phyloP scores from a whole-genome alignment of 2,329 filamentous ascomycete genomes.

The Aspergillus fijiensis region DNA sequence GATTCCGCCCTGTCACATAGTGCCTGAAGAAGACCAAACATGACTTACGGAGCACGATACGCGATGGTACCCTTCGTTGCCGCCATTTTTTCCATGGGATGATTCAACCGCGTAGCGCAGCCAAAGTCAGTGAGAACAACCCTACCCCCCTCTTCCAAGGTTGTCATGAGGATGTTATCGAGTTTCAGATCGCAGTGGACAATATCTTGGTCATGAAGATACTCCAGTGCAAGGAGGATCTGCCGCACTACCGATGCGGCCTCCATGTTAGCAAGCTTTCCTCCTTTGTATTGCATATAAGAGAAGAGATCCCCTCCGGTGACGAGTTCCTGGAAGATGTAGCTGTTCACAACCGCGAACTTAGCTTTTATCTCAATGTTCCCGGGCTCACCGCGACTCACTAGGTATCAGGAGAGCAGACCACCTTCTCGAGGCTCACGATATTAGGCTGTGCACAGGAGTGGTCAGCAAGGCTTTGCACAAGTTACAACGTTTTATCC shows the following conservation, averaged over 20 bases:
- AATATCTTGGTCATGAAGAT: slow-evolving; percentile 56
- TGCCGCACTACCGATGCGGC: slow-evolving; percentile 57
- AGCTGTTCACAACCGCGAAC: slow-evolving; percentile 37
- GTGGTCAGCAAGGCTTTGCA: too few relatives aligned
- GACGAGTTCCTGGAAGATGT: slow-evolving; percentile 61
- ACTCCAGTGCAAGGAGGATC: slow-evolving; percentile 57
- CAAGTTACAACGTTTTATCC: neutral
- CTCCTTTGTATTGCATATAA: slow-evolving; percentile 53
- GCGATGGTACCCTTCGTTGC: slow-evolving; percentile 56
- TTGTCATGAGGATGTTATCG: slow-evolving; percentile 62
- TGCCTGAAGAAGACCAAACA: neutral
- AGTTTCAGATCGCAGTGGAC: slow-evolving; percentile 65
- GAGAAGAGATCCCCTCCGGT: slow-evolving; percentile 63
- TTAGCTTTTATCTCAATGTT: slow-evolving; percentile 12
- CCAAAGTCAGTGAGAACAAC: slow-evolving; percentile 64
- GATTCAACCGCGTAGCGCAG: slow-evolving; percentile 45
- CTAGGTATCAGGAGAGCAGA: slow-evolving; percentile 53
- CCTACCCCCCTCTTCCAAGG: slow-evolving; percentile 50
- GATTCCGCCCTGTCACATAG: too few relatives aligned
- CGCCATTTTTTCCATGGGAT: slow-evolving; percentile 49
- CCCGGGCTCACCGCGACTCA: slow-evolving; percentile 27
- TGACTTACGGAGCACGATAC: slow-evolving; percentile 59
- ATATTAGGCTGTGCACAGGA: slow-evolving; percentile 55
- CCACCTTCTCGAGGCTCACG: slow-evolving; percentile 57
- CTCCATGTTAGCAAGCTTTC: slow-evolving; percentile 50